phyloP scores from a whole-genome alignment of 164 flowering plant genomes.

The Vitis labrusca region DNA sequence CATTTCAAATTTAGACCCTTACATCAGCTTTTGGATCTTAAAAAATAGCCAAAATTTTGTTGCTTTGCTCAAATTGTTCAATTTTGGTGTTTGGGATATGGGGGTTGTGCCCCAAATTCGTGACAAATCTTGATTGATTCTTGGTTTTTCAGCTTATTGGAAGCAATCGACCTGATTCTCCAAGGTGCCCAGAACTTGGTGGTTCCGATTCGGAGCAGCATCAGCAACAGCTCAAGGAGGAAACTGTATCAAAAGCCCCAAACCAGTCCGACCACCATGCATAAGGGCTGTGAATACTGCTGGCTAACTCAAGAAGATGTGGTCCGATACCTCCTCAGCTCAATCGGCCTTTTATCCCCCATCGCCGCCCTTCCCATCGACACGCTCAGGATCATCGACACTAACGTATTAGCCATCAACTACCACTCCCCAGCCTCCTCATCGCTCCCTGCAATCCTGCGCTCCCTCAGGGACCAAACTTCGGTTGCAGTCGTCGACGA shows the following conservation, averaged over 20 bases:
- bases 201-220: conserved; percentile 46
- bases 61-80: not conserved
- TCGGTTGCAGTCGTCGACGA: conserved; percentile 76
- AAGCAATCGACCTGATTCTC: conserved; percentile 61
- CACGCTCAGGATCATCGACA: conserved; percentile 54
- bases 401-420: conserved; percentile 33
- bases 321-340: conserved; percentile 65
- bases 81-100: not conserved
- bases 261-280: conserved; percentile 24
- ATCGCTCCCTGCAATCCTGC: conserved; percentile 47
- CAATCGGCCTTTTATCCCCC: conserved; percentile 77
- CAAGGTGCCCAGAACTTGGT: conserved; percentile 65
- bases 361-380: conserved; percentile 58
- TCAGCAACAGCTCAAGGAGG: conserved; percentile 22
- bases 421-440: conserved; percentile 67
- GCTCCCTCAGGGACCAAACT: conserved; percentile 52
- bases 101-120: not conserved
- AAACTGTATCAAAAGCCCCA: conserved; percentile 28
- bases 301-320: conserved; percentile 92
- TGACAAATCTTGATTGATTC: not conserved
- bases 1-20: not conserved
- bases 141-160: conserved; percentile 42
- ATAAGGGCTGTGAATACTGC: conserved; percentile 70
- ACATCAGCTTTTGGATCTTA: not conserved
- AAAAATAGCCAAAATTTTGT: not conserved